Base-by-base conservation (phyloP, 2,329 filamentous ascomycete genomes). In the Penicillium corylophilum region DNA sequence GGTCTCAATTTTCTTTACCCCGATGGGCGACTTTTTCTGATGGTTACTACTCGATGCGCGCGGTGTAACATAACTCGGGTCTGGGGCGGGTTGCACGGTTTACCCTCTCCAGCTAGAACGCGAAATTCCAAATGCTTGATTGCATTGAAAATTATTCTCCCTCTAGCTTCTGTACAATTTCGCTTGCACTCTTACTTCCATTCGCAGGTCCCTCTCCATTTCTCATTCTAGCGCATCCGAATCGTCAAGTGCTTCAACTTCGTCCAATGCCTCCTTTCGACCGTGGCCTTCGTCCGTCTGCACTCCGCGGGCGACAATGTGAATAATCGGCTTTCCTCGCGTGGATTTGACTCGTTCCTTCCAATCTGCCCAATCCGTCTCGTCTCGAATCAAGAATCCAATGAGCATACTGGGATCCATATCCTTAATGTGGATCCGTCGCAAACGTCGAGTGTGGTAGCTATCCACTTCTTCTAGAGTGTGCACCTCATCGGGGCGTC, bases 381-480 rank as follows among this genome's bases (percentile, higher is more conserved):
- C 86, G 51, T 89, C 84, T 36, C 81, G 82, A 55, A 99, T 91
- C 31, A 99, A 75, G 65, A 97, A 97, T 4, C 90, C 93, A 59
- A 99, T 89, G 38, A 99, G 76, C 94, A 99, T 99, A 66, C 91
- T 96, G 0, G 94, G 94, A 64, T 99, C 94, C 89, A 99, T 94
- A 66, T 97, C 92, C 53, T 85, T 85, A 44, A 99, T 81, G 61
- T 94, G 87, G 26, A 99, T 79, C 50, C 88, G 83, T 33, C 93
- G 85, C 16, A 99, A 75, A 43, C 93, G 86, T 45, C 89, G 83
- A 0, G 92, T 97, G 69, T 99, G 93, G 65, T 90, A 96, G 1
- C 88, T 88, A 49, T 87, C 82, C 15, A 96, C 70, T 52, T 97
- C 91, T 61, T 89, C 87, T 7, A 77, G 65, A 0, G 84, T 84